These are phyloP conservation scores for Kitagawia praeruptora DNA, from an alignment of 129 eudicot genomes.

Conservation along the genomic window DNA sequence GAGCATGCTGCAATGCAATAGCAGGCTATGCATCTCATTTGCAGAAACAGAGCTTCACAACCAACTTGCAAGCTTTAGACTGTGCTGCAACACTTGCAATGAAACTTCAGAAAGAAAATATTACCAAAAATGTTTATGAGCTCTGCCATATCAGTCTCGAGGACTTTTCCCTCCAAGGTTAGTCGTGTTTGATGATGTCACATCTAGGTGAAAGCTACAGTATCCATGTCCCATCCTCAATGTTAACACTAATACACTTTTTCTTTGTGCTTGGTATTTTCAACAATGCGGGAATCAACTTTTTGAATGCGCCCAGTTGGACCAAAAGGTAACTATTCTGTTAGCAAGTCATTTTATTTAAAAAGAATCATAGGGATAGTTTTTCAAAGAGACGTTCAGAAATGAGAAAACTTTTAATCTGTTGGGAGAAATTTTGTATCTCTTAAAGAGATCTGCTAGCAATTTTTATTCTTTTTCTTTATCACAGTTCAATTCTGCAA, in stretches of 20 bases:
- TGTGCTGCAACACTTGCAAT: conserved; percentile 92
- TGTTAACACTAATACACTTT: conserved; percentile 19
- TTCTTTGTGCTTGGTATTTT: conserved; percentile 19
- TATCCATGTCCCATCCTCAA: conserved; percentile 3
- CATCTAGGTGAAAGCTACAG: conserved; percentile 1
- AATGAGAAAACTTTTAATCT: background rate
- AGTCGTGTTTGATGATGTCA: conserved; percentile 8
- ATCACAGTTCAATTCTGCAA: background rate
- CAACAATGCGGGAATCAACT: conserved; percentile 31
- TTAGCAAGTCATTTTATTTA: background rate
- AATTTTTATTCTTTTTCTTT: background rate
- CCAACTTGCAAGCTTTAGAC: conserved; percentile 92
- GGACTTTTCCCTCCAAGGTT: conserved; percentile 95
- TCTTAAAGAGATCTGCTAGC: too few relatives aligned
- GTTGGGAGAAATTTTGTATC: background rate
- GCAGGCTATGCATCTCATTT: conserved; percentile 63
- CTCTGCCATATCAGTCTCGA: conserved; percentile 76
- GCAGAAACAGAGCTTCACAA: conserved; percentile 84
- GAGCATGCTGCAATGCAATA: conserved; percentile 65
- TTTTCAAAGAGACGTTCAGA: background rate
- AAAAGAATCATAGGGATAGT: background rate
- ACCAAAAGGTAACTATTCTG: conserved; percentile 47
- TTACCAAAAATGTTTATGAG: conserved; percentile 62
- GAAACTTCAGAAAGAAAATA: conserved; percentile 61
- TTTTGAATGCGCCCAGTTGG: conserved; percentile 44